A percentile compares a stretch with the other conserved stretches of the same genome.
Conservation (phyloP, 2,329 filamentous ascomycete genomes). For the Cadophora luteo-olivacea region DNA sequence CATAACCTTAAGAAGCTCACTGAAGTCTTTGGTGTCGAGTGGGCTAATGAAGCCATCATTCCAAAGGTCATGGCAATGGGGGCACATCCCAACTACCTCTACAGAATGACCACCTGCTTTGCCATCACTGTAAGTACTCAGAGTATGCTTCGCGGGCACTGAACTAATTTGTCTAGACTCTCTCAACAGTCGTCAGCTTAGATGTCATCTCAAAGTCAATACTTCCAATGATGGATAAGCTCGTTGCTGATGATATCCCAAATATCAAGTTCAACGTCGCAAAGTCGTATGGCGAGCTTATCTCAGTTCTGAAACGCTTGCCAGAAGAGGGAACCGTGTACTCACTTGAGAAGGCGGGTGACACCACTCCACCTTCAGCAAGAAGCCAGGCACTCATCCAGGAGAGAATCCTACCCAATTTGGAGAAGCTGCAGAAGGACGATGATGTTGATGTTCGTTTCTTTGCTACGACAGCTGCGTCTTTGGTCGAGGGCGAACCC, state of each 20-base stretch:
- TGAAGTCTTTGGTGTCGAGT: constrained; percentile 97
- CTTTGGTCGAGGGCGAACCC: constrained; percentile 54
- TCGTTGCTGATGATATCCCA: constrained; percentile 92
- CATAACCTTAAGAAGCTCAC: constrained; percentile 98
- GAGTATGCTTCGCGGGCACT: constrained; percentile 2
- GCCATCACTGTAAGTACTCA: constrained; percentile 83
- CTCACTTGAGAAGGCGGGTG: constrained; percentile 80
- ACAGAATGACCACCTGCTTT: constrained; percentile 99
- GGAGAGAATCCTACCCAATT: constrained; percentile 83
- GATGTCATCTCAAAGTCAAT: constrained; percentile 93
- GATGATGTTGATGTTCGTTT: constrained; percentile 98
- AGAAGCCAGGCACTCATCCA: constrained; percentile 82
- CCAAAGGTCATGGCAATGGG: constrained; percentile 99
- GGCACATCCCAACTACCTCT: constrained; percentile 97
- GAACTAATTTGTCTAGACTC: constrained; percentile 67
- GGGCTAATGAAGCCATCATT: constrained; percentile 96
- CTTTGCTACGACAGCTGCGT: constrained; percentile 90
- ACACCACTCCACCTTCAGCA: constrained; percentile 66
- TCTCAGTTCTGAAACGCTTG: constrained; percentile 89
- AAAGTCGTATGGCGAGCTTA: constrained; percentile 92
- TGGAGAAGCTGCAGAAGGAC: constrained; percentile 96
- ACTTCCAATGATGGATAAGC: constrained; percentile 93
- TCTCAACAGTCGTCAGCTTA: constrained; percentile 90
- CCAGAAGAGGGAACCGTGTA: constrained; percentile 88
- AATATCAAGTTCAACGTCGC: constrained; percentile 99